These are phyloP conservation scores for Emiliania huxleyi DNA, from an alignment of 78 protist species.

Conservation along the genomic window DNA sequence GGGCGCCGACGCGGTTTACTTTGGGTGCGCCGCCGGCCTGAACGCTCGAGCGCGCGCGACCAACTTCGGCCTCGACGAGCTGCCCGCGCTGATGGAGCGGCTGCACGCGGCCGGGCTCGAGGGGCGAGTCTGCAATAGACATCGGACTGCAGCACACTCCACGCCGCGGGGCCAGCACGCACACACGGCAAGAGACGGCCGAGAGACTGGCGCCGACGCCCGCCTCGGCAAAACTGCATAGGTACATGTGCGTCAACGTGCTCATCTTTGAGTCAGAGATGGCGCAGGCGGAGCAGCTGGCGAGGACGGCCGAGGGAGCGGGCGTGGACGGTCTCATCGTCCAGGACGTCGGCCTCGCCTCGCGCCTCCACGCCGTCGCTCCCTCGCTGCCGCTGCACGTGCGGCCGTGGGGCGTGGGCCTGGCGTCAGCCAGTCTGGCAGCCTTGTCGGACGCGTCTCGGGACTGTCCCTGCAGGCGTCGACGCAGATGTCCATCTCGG, in stretches of 20 bases:
- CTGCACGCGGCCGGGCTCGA: constrained; percentile 30
- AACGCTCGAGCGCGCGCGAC: constrained; percentile 41
- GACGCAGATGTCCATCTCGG: constrained; percentile 33
- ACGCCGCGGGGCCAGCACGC: too few species aligned
- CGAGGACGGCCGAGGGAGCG: not conserved
- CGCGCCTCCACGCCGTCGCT: not conserved
- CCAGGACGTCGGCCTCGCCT: not conserved
- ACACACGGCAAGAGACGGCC: too few species aligned
- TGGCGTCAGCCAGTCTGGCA: too few species aligned
- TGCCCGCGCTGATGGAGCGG: constrained; percentile 16
- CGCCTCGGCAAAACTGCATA: too few species aligned
- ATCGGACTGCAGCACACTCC: too few species aligned
- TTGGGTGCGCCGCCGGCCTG: not conserved
- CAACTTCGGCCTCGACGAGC: constrained; percentile 30
- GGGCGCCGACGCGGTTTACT: constrained; percentile 40
- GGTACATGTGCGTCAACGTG: constrained; percentile 40
- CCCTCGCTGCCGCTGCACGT: constrained; percentile 6
- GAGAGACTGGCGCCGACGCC: too few species aligned
- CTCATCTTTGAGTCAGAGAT: constrained; percentile 36
- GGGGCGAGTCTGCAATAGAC: not conserved
- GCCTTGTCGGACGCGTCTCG: too few species aligned
- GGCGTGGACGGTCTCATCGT: constrained; percentile 43
- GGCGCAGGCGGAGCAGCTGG: not conserved
- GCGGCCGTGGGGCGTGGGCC: too few species aligned
- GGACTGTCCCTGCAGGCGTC: too few species aligned